phyloP scores from a whole-genome alignment of 2,329 filamentous ascomycete genomes.

The Arthrobotrys entomopaga region DNA sequence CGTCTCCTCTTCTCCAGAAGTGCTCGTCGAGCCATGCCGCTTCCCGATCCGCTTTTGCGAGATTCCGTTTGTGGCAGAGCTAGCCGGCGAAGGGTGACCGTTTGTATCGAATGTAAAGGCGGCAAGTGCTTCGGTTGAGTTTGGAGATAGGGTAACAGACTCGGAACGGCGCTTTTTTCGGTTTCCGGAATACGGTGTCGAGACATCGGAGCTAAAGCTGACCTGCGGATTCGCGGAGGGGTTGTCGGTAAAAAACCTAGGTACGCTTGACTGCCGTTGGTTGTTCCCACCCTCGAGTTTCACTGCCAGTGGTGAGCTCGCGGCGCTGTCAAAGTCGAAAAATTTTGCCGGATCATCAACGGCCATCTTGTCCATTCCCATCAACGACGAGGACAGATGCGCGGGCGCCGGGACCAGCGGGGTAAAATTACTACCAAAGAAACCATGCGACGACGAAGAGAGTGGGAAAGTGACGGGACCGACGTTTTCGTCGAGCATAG shows the following conservation, averaged over 20 bases:
- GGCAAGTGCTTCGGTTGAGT: constrained; percentile 46
- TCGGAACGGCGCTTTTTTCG: constrained; percentile 51
- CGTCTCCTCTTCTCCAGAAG: constrained; percentile 44
- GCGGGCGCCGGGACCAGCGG: constrained; percentile 45
- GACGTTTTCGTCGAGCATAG: constrained; percentile 45
- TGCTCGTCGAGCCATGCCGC: constrained; percentile 42
- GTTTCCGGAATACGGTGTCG: constrained; percentile 26
- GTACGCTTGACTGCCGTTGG: constrained; percentile 44
- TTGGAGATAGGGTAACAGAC: constrained; percentile 38
- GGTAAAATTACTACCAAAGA: constrained; percentile 54
- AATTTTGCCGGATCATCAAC: constrained; percentile 50
- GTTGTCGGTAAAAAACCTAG: constrained; percentile 43
- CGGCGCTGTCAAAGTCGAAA: constrained; percentile 57
- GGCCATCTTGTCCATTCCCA: constrained; percentile 40
- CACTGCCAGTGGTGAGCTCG: constrained; percentile 55
- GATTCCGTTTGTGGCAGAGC: constrained; percentile 43
- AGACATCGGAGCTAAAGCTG: constrained; percentile 35
- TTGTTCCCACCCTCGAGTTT: constrained; percentile 30
- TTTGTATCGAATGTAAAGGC: constrained; percentile 46
- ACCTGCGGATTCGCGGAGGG: constrained; percentile 31
- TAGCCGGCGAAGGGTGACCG: constrained; percentile 43
- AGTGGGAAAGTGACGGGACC: constrained; percentile 37
- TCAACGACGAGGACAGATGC: constrained; percentile 29
- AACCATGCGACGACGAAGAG: constrained; percentile 40
- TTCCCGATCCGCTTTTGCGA: constrained; percentile 32